Base-by-base conservation (phyloP, 345 rosid species). In the Rubroshorea leprosula region DNA sequence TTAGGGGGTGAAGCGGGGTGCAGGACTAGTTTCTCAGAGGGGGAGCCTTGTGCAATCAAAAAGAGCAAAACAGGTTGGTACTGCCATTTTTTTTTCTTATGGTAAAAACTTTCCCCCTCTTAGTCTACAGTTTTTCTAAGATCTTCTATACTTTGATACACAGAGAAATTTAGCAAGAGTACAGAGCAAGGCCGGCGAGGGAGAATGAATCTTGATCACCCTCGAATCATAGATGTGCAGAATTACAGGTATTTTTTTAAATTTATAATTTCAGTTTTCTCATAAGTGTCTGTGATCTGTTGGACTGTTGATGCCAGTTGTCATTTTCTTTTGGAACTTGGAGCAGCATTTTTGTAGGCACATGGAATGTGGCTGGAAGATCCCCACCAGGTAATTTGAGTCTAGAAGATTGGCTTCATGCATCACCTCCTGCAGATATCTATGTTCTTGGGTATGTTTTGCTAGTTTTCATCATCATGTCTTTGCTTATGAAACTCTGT, bases 331-430 rank as follows among this genome's bases (percentile, higher is more conserved):
- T 59, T n/a, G 39, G 49, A 8, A 43, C 66, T 60, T 77, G 68
- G 72, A 62, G 71, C 93, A 89, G 97, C 58, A 70, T 93, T 72
- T 93, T 93, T 54, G 93, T 83, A 51, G 94, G 88, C 65, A 79
- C 96, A 26, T 93, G 99, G 99, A 93, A 93, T 72, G 99, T 93
- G 21, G 99, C 84, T 43, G 99, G 97, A 70, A 89, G 85, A 77
- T 82, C 99, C 23, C 99, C 97, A 47, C 80, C 88, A 0, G 69
- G 77, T 38, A 82, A 93, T 70, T 72, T 93, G 78, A 87, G 82
- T 77, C 83, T 89, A 1, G 92, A 89, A 17, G 97, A 93, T 49
- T 93, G 96, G 99, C 89, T 93, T 70, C 99, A 85, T 57, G 78
- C 97, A 5, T 78, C 99, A 18, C 83, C 96, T 58, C 90, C 99